These are phyloP conservation scores for Ampelocalamus luodianensis DNA, from an alignment of 176 grass and related monocot genomes.

Conservation along the genomic window DNA sequence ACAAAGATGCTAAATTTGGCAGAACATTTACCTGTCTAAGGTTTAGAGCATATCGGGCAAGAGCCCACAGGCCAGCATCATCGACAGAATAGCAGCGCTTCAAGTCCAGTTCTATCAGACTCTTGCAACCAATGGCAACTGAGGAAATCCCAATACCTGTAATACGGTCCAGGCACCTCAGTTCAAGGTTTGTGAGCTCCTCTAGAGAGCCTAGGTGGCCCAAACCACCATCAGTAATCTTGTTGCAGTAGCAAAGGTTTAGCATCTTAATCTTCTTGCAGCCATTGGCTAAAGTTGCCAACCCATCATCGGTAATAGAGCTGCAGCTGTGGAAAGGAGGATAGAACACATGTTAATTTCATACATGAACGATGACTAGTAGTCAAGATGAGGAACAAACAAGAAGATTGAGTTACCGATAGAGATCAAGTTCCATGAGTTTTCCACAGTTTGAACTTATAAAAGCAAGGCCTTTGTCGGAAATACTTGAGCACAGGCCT, in stretches of 20 bases:
- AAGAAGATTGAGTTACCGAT: conserved; percentile 61
- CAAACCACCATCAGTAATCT: conserved; percentile 83
- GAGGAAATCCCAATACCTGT: conserved; percentile 73
- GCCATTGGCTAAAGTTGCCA: conserved; percentile 75
- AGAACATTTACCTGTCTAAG: conserved; percentile 72
- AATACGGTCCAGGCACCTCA: conserved; percentile 71
- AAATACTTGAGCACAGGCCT: conserved; percentile 78
- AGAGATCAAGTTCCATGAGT: conserved; percentile 84
- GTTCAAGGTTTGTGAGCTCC: conserved; percentile 79
- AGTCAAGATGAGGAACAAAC: conserved; percentile 9
- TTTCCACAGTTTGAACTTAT: conserved; percentile 77
- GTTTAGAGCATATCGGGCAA: conserved; percentile 64
- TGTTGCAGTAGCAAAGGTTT: conserved; percentile 91
- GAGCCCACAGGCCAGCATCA: conserved; percentile 70
- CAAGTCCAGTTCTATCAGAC: conserved; percentile 66
- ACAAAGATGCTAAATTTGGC: conserved; percentile 12
- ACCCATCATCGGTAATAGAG: conserved; percentile 72
- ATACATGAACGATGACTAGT: not conserved
- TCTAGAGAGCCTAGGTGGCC: conserved; percentile 70
- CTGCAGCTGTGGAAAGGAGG: conserved; percentile 59
- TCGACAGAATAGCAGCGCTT: conserved; percentile 74
- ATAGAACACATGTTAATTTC: conserved; percentile 14
- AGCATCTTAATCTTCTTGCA: conserved; percentile 83
- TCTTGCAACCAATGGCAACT: conserved; percentile 71
- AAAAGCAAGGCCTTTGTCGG: conserved; percentile 70